These are phyloP conservation scores for Auriscalpium microsporum DNA, from an alignment of 768 basidiomycete genomes.

Conservation along the genomic window DNA sequence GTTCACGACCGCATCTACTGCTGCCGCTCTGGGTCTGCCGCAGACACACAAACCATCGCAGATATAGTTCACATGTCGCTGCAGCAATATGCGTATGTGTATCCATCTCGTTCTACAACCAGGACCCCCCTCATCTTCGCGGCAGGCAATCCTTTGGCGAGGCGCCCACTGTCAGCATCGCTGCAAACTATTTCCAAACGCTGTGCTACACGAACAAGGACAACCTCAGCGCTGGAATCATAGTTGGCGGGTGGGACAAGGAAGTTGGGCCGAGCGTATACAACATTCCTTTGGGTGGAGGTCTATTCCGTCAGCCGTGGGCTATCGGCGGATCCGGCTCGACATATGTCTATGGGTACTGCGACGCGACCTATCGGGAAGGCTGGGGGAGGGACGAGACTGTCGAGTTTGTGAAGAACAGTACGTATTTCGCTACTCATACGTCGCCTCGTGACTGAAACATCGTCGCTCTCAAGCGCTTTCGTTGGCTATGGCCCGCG, in stretches of 20 bases:
- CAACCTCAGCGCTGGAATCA: slow-evolving; percentile 81
- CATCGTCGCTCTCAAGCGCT: slow-evolving; percentile 48
- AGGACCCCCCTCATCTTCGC: slow-evolving; percentile 2
- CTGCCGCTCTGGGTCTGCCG: slow-evolving; percentile 96
- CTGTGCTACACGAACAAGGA: slow-evolving; percentile 96
- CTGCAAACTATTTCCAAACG: slow-evolving; percentile 77
- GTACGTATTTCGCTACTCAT: slow-evolving; percentile 39
- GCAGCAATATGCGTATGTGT: slow-evolving; percentile 62
- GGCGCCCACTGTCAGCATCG: slow-evolving; percentile 71
- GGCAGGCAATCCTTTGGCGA: slow-evolving; percentile 42
- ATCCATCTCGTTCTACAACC: background rate
- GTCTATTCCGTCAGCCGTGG: slow-evolving; percentile 96
- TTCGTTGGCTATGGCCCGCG: slow-evolving; percentile 91
- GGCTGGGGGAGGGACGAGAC: slow-evolving; percentile 89
- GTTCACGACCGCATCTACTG: slow-evolving; percentile 98
- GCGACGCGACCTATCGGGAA: slow-evolving; percentile 94
- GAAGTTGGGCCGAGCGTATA: slow-evolving; percentile 87
- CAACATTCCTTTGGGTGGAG: slow-evolving; percentile 95
- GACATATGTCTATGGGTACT: slow-evolving; percentile 98
- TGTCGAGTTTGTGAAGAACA: slow-evolving; percentile 90
- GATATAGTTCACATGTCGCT: slow-evolving; percentile 81
- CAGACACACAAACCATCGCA: slow-evolving; percentile 95
- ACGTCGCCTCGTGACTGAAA: background rate
- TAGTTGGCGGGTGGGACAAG: slow-evolving; percentile 97
- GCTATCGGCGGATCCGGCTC: slow-evolving; percentile 97